Base-by-base conservation (phyloP, 164 flowering plant species). In the Chimonanthus praecox region DNA sequence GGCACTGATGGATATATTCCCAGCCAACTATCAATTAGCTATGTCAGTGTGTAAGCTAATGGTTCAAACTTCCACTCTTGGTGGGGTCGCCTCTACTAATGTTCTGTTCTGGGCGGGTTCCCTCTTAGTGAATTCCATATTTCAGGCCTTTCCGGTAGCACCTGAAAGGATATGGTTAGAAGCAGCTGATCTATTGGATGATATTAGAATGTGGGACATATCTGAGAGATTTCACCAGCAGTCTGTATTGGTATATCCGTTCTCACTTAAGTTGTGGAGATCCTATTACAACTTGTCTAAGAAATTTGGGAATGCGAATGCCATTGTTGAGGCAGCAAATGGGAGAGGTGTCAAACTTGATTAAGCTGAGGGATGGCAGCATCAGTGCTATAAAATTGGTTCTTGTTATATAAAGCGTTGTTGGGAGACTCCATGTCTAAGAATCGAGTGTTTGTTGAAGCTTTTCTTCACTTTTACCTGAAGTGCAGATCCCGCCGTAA, bases 151-250 rank as follows among this genome's bases (percentile, higher is more conserved):
- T 66, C 97, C 98, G n/a, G 76, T 87, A 6, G 87, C 93, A 7
- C 91, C 97, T 2, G 97, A 94, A 78, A 72, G 63, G 74, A 73
- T 79, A 49, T 94, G 97, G 96, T 84, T 84, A 7, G 91, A 92
- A 81, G 87, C 87, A 15, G 89, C 88, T 3, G 80, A 63, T 18
- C 68, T 88, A 68, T 80, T 92, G 79, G 70, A 78, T 47, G 78
- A 77, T 49, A 71, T 85, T 47, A 86, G 79, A 60, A 46, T 67
- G 21, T 81, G 78, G 58, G 75, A 49, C n/a, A 75, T 89, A 10
- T 80, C 75, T 4, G 87, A 84, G 74, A 85, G 79, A 47, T 92
- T 92, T 67, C 84, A 83, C 72, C 81, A 74, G 74, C 80, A 80
- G 75, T 97, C 90, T 70, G 51, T 90, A 58, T 79, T 80, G 0